Percentiles rank a stretch among this genome's conserved stretches.
Evolutionary conservation across 1,139 yeast genomes (phyloP).

Genomic region (Suhomyces chickasaworum): DNA sequence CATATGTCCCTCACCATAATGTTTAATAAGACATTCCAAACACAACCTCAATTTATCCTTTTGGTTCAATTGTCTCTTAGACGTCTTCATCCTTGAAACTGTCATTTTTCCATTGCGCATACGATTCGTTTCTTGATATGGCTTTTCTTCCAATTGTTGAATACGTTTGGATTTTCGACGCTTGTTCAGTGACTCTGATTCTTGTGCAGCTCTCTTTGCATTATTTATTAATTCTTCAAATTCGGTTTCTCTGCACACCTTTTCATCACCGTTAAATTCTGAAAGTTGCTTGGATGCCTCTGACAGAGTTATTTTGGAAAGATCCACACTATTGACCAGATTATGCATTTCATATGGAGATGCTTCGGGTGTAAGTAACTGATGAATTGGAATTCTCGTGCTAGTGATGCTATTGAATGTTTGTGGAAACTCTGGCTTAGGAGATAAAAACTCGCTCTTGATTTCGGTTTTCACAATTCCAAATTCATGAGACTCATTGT

Average conservation of each 20-base stretch:
- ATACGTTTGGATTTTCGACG: conserved; percentile 12
- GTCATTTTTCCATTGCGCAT: conserved; percentile 17
- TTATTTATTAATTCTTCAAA: conserved; percentile 11
- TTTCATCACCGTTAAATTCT: conserved; percentile 3
- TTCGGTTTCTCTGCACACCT: conserved; percentile 9
- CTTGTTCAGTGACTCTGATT: conserved; percentile 5
- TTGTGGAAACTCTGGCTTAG: conserved; percentile 2
- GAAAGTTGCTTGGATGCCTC: conserved; percentile 12
- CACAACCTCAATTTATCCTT: conserved; percentile 25
- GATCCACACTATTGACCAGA: neutral
- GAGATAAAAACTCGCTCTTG: conserved; percentile 3
- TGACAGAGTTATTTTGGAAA: conserved; percentile 7
- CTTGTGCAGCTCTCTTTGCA: conserved; percentile 15
- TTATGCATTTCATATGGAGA: conserved; percentile 30
- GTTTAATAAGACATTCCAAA: conserved; percentile 24
- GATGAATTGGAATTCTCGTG: conserved; percentile 21
- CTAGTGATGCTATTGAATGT: neutral
- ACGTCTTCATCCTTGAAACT: conserved; percentile 20
- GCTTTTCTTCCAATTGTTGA: conserved; percentile 11
- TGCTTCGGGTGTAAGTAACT: conserved; percentile 40
- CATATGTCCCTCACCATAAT: conserved; percentile 16
- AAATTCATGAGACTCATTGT: conserved; percentile 32
- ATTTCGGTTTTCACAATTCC: conserved; percentile 10
- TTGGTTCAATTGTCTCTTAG: conserved; percentile 22
- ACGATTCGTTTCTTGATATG: conserved; percentile 5